phyloP scores from a whole-genome alignment of 2,329 filamentous ascomycete genomes.

The Aspergillus clavatus region DNA sequence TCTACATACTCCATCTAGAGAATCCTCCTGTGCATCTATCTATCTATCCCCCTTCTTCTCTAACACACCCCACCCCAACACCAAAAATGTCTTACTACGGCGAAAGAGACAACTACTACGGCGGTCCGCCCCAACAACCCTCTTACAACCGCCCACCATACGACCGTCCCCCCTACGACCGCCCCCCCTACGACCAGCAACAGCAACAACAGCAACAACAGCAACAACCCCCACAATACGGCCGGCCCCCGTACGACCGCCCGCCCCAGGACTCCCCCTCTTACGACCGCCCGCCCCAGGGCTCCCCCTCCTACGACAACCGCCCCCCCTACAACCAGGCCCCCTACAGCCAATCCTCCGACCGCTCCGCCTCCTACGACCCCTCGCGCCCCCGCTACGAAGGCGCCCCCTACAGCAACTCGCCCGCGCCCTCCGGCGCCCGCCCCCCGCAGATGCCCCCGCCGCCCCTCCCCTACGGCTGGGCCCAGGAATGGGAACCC shows the following conservation, averaged over 20 bases:
- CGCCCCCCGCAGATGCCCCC: constrained; percentile 41
- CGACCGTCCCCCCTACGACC: constrained; percentile 10
- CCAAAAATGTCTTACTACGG: constrained; percentile 17
- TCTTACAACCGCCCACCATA: constrained; percentile 10
- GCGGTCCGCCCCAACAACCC: constrained; percentile 3
- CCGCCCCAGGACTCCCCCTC: neutral
- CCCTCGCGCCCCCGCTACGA: constrained; percentile 16
- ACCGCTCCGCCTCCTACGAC: constrained; percentile 10
- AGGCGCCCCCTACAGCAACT: constrained; percentile 30
- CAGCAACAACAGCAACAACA: neutral
- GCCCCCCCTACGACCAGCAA: constrained; percentile 4
- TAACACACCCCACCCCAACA: no score
- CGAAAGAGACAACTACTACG: constrained; percentile 5
- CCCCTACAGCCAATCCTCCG: constrained; percentile 16
- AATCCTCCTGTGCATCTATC: neutral
- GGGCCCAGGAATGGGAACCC: constrained; percentile 60
- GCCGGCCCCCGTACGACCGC: constrained; percentile 6
- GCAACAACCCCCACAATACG: neutral
- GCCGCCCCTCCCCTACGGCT: constrained; percentile 53
- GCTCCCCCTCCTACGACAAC: constrained; percentile 15
- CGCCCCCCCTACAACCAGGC: constrained; percentile 21
- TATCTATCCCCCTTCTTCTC: neutral
- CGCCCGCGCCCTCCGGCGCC: constrained; percentile 22
- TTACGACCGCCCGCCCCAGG: neutral
- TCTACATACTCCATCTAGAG: no score